phyloP scores from a whole-genome alignment of 2,329 filamentous ascomycete genomes.

The Epicoccum sorghinum region DNA sequence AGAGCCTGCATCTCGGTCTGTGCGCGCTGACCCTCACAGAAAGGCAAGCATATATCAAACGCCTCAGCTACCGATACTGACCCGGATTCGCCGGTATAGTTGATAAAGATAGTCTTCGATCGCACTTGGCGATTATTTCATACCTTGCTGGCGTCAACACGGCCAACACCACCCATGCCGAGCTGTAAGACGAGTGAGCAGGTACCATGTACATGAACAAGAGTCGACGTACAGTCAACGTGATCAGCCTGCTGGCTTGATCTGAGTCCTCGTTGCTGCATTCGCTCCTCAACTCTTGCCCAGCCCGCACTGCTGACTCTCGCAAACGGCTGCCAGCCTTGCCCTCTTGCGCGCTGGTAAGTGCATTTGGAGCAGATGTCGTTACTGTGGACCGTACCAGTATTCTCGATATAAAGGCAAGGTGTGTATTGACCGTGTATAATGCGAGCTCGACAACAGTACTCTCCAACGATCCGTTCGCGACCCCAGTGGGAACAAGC shows the following conservation, averaged over 20 bases:
- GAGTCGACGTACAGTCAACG: background rate
- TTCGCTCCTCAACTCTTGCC: slow-evolving; percentile 25
- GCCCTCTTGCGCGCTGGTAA: slow-evolving; percentile 18
- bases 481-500: slow-evolving; percentile 41
- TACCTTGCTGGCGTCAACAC: slow-evolving; percentile 2
- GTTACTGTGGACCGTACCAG: slow-evolving; percentile 32
- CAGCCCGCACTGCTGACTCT: slow-evolving; percentile 26
- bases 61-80: background rate
- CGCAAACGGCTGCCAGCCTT: slow-evolving; percentile 28
- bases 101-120: too few relatives aligned
- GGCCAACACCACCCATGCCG: slow-evolving; percentile 14
- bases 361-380: slow-evolving; percentile 29
- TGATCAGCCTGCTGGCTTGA: background rate
- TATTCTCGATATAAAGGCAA: slow-evolving; percentile 31
- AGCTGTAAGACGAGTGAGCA: background rate
- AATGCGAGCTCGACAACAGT: slow-evolving; percentile 37
- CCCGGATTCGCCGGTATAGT: background rate
- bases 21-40: background rate
- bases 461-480: slow-evolving; percentile 33
- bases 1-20: slow-evolving; percentile 1
- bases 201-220: background rate
- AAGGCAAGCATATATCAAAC: background rate
- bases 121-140: background rate
- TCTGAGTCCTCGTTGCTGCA: slow-evolving; percentile 11
- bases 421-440: slow-evolving; percentile 26